Conservation (phyloP, 148 eudicot species). For the Chenopodium album region DNA sequence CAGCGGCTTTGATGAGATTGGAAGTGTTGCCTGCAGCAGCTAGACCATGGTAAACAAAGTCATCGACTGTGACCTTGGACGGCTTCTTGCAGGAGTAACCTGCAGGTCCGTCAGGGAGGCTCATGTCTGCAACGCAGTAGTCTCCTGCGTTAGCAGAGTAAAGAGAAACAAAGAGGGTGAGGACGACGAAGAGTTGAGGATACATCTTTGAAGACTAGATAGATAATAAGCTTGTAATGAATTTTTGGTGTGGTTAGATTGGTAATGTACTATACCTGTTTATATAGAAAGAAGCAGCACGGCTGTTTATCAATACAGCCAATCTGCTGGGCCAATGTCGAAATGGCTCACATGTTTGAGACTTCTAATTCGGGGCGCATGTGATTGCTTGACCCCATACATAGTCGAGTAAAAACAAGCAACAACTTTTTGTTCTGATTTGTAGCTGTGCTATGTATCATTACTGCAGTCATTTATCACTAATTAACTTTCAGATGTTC, state of each 20-base stretch:
- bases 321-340: neutral
- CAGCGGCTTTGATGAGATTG: slow-evolving; percentile 72
- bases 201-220: slow-evolving; percentile 40
- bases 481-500: neutral
- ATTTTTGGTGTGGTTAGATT: neutral
- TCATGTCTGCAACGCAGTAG: slow-evolving; percentile 68
- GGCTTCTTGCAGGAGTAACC: slow-evolving; percentile 77
- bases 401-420: slow-evolving; percentile 19
- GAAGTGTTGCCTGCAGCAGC: slow-evolving; percentile 53
- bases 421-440: slow-evolving; percentile 23
- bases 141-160: slow-evolving; percentile 44
- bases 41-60: slow-evolving; percentile 58
- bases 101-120: slow-evolving; percentile 46
- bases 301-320: neutral
- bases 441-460: neutral
- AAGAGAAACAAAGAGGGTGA: slow-evolving; percentile 38
- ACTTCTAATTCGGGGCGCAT: neutral
- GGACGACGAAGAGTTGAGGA: slow-evolving; percentile 43
- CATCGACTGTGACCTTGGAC: slow-evolving; percentile 39
- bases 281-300: slow-evolving; percentile 12
- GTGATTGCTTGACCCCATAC: slow-evolving; percentile 23
- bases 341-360: slow-evolving; percentile 13
- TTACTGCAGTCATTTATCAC: slow-evolving; percentile 5
- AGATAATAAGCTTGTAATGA: neutral
- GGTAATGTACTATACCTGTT: neutral